phyloP scores from a whole-genome alignment of 2,329 filamentous ascomycete species.

The Scleromitrula shiraiana region DNA sequence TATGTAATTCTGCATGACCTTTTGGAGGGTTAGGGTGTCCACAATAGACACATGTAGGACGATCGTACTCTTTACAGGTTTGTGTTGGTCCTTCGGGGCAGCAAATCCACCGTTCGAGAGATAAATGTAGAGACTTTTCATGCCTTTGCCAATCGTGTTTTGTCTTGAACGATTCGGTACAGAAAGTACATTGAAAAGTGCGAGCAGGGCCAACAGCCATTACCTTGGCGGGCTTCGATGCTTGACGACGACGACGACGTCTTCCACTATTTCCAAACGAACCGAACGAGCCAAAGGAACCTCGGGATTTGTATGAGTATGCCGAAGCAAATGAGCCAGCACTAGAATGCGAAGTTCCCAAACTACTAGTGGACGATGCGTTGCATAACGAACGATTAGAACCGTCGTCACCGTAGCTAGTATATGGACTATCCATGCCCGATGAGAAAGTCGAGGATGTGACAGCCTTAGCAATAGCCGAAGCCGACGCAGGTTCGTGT shows the following conservation, averaged over 20 bases:
- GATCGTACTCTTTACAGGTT: slow-evolving; percentile 51
- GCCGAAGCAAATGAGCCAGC: slow-evolving; percentile 50
- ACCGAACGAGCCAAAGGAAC: slow-evolving; percentile 38
- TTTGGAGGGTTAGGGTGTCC: slow-evolving; percentile 46
- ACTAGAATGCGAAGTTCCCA: slow-evolving; percentile 54
- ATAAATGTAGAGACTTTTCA: slow-evolving; percentile 59
- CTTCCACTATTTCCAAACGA: slow-evolving; percentile 25
- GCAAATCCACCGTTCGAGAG: slow-evolving; percentile 59
- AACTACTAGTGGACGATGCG: slow-evolving; percentile 51
- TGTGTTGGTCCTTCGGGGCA: slow-evolving; percentile 48
- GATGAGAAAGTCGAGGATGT: slow-evolving; percentile 43
- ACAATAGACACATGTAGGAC: slow-evolving; percentile 51
- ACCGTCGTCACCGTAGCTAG: slow-evolving; percentile 51
- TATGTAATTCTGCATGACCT: slow-evolving; percentile 50
- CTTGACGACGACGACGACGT: slow-evolving; percentile 25
- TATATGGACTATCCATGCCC: slow-evolving; percentile 47
- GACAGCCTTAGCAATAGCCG: slow-evolving; percentile 56
- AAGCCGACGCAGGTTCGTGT: slow-evolving; percentile 58
- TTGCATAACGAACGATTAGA: slow-evolving; percentile 50
- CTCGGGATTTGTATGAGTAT: slow-evolving; percentile 50
- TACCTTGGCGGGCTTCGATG: slow-evolving; percentile 36
- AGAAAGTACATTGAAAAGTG: slow-evolving; percentile 57
- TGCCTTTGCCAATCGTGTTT: slow-evolving; percentile 66
- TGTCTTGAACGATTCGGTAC: slow-evolving; percentile 58
- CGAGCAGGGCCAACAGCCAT: slow-evolving; percentile 36